A percentile compares a stretch with the other conserved stretches of the same genome.
phyloP scores from a whole-genome alignment of 129 eudicot genomes.

The Erigeron canadensis region DNA sequence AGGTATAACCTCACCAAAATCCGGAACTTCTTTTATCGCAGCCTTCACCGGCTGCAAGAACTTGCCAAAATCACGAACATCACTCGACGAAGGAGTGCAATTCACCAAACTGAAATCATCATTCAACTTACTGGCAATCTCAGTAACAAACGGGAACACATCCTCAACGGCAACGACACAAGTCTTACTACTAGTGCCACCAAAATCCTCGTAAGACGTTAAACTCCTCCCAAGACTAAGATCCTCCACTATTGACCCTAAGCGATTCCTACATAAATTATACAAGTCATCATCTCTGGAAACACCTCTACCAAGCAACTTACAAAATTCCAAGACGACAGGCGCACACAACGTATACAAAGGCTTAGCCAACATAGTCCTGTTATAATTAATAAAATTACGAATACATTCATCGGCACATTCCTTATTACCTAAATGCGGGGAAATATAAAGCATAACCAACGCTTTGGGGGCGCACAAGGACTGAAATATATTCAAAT shows the following conservation, averaged over 20 bases:
- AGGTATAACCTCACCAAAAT: neutral
- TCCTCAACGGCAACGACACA: conserved; percentile 44
- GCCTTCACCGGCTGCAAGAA: conserved; percentile 51
- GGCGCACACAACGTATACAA: conserved; percentile 40
- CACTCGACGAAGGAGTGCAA: conserved; percentile 33
- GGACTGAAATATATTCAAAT: conserved; percentile 54
- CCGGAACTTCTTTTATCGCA: conserved; percentile 23
- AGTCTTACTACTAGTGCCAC: conserved; percentile 8
- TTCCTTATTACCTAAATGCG: conserved; percentile 32
- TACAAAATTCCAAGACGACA: conserved; percentile 76
- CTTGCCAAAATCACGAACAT: conserved; percentile 51
- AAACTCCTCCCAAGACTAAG: conserved; percentile 26
- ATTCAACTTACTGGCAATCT: conserved; percentile 46
- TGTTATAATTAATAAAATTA: conserved; percentile 33
- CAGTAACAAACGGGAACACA: conserved; percentile 50
- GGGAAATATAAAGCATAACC: conserved; percentile 65
- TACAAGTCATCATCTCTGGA: conserved; percentile 51
- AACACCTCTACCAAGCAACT: conserved; percentile 41
- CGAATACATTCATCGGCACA: conserved; percentile 50
- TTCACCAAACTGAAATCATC: conserved; percentile 34
- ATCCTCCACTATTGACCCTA: conserved; percentile 54
- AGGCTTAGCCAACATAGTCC: conserved; percentile 29
- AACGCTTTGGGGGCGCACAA: conserved; percentile 54
- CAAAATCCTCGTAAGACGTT: conserved; percentile 12
- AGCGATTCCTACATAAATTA: conserved; percentile 47